Evolutionary conservation across 139 green algal species (phyloP).

Genomic region (Nannochloris sp.): DNA sequence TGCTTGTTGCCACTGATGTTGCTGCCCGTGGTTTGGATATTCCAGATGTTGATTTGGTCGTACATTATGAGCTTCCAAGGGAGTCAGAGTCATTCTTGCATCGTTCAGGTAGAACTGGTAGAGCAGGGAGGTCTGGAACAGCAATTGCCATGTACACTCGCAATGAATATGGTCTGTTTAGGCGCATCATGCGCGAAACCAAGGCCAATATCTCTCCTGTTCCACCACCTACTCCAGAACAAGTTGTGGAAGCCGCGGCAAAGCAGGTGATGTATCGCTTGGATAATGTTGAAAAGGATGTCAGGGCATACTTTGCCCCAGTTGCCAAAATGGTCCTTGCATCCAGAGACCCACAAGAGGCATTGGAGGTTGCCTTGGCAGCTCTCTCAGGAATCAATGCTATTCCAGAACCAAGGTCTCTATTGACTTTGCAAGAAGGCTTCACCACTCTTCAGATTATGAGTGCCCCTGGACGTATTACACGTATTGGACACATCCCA

Average conservation of each 20-base stretch:
- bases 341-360: constrained; percentile 36
- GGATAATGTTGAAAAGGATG: constrained; percentile 55
- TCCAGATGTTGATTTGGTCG: constrained; percentile 54
- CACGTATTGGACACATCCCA: constrained; percentile 31
- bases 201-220: constrained; percentile 39
- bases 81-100: constrained; percentile 48
- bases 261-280: constrained; percentile 55
- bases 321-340: constrained; percentile 65
- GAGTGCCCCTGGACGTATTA: constrained; percentile 31
- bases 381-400: constrained; percentile 75
- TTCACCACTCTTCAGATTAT: constrained; percentile 54
- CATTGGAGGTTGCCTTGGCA: constrained; percentile 61
- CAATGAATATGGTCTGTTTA: constrained; percentile 37
- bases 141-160: constrained; percentile 82
- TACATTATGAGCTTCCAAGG: constrained; percentile 48
- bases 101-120: constrained; percentile 53
- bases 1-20: constrained; percentile 94
- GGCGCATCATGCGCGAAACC: constrained; percentile 53
- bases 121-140: constrained; percentile 54
- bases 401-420: constrained; percentile 47
- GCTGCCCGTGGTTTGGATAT: constrained; percentile 94
- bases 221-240: constrained; percentile 28
- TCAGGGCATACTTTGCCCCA: constrained; percentile 75
- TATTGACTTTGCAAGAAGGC: constrained; percentile 72
- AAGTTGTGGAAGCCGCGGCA: constrained; percentile 53